Conservation (phyloP, 2,329 filamentous ascomycete species). For the Apiospora phragmitis region DNA sequence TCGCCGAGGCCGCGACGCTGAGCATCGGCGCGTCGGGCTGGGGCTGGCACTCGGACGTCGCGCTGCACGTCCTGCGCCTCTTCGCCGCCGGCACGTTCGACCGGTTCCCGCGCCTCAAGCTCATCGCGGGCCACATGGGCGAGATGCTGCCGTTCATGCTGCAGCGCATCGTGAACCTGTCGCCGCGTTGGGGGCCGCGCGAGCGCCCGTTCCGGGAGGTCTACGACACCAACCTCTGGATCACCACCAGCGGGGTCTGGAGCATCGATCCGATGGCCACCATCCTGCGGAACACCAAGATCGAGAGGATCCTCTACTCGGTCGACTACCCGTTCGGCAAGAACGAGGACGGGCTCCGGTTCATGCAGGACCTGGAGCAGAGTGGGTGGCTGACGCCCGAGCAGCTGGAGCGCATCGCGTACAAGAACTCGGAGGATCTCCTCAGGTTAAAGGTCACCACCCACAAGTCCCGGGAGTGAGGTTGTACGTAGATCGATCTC, state of each 20-base stretch:
- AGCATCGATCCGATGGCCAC: constrained; percentile 47
- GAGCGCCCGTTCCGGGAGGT: constrained; percentile 45
- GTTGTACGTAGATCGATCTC: not conserved
- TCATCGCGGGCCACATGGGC: constrained; percentile 42
- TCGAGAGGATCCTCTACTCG: constrained; percentile 55
- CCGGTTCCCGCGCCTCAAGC: constrained; percentile 36
- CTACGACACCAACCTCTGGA: constrained; percentile 57
- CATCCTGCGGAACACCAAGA: constrained; percentile 42
- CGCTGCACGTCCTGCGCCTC: constrained; percentile 33
- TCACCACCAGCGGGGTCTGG: constrained; percentile 58
- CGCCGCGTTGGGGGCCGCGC: constrained; percentile 29
- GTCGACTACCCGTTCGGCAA: constrained; percentile 58
- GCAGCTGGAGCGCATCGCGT: constrained; percentile 49
- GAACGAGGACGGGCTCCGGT: constrained; percentile 48
- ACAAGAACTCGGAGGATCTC: constrained; percentile 48
- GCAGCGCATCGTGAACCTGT: constrained; percentile 41
- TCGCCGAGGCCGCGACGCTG: constrained; percentile 26
- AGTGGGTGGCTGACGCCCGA: constrained; percentile 50
- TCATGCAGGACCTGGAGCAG: constrained; percentile 47
- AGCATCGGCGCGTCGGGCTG: constrained; percentile 27
- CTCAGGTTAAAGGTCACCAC: constrained; percentile 1
- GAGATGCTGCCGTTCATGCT: constrained; percentile 56
- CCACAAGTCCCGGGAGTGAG: not conserved
- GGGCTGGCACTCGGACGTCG: constrained; percentile 39
- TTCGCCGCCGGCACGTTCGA: constrained; percentile 33